Conservation (phyloP, 108 stramenopile species). For the Phaeodactylum tricornutum region DNA sequence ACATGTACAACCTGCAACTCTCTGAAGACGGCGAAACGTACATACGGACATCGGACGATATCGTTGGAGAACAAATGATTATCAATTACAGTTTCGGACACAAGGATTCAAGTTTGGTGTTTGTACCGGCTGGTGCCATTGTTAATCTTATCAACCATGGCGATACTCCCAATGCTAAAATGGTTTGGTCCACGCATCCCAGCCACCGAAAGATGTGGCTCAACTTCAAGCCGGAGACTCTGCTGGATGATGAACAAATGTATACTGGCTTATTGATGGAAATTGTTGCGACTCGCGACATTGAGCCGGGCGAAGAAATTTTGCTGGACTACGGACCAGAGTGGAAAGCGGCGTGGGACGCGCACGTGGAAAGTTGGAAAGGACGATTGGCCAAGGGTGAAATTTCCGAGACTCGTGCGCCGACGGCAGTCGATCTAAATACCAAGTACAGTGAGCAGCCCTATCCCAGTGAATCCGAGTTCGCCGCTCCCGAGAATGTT, state of each 20-base stretch:
- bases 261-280: constrained; percentile 61
- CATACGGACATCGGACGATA: constrained; percentile 9
- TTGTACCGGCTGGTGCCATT: constrained; percentile 52
- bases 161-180: constrained; percentile 60
- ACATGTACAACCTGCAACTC: constrained; percentile 36
- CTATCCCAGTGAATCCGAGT: constrained; percentile 13
- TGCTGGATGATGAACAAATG: constrained; percentile 28
- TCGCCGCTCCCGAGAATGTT: constrained; percentile 30
- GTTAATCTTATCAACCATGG: constrained; percentile 65
- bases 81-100: constrained; percentile 65
- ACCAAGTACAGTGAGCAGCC: constrained; percentile 14
- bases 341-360: constrained; percentile 70
- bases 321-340: constrained; percentile 71
- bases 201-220: constrained; percentile 23
- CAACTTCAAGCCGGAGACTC: constrained; percentile 27
- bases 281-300: constrained; percentile 60
- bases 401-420: constrained; percentile 19
- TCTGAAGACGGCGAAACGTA: constrained; percentile 13
- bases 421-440: constrained; percentile 29
- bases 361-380: constrained; percentile 26
- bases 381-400: constrained; percentile 27
- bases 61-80: constrained; percentile 40
- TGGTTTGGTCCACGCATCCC: constrained; percentile 67
- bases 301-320: constrained; percentile 44
- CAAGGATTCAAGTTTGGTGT: constrained; percentile 49